These are phyloP conservation scores for Trifolium repens DNA, from an alignment of 306 rosid species.

Conservation along the genomic window DNA sequence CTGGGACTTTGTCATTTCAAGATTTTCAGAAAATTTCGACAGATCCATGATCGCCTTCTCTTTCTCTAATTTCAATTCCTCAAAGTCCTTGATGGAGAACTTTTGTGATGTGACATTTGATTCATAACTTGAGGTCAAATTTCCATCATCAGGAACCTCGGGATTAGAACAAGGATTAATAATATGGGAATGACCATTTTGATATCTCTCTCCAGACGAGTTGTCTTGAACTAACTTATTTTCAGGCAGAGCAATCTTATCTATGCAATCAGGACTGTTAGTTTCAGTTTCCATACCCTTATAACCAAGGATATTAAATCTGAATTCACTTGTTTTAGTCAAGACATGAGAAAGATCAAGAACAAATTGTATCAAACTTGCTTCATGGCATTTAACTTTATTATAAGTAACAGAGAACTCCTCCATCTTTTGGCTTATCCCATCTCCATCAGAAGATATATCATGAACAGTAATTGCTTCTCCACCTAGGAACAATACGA, in stretches of 20 bases:
- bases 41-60: conserved; percentile 69
- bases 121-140: conserved; percentile 61
- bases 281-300: conserved; percentile 71
- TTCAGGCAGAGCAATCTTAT: conserved; percentile 93
- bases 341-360: conserved; percentile 76
- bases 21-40: conserved; percentile 68
- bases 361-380: conserved; percentile 73
- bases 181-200: conserved; percentile 63
- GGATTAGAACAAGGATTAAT: conserved; percentile 71
- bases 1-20: conserved; percentile 72
- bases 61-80: conserved; percentile 74
- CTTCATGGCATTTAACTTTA: conserved; percentile 55
- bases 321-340: conserved; percentile 78
- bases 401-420: conserved; percentile 70
- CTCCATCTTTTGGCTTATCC: conserved; percentile 66
- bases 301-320: conserved; percentile 77
- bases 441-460: conserved; percentile 62
- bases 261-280: conserved; percentile 94
- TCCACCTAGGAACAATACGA: conserved; percentile 69
- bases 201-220: conserved; percentile 62
- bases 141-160: conserved; percentile 90
- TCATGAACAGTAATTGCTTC: conserved; percentile 75
- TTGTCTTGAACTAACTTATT: conserved; percentile 69
- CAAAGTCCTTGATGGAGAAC: conserved; percentile 67
- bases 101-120: conserved; percentile 59